A percentile compares a stretch with the other conserved stretches of the same genome.
These are phyloP conservation scores for Phytophthora ohioensis DNA, from an alignment of 352 stramenopile genomes.

Conservation along the genomic window DNA sequence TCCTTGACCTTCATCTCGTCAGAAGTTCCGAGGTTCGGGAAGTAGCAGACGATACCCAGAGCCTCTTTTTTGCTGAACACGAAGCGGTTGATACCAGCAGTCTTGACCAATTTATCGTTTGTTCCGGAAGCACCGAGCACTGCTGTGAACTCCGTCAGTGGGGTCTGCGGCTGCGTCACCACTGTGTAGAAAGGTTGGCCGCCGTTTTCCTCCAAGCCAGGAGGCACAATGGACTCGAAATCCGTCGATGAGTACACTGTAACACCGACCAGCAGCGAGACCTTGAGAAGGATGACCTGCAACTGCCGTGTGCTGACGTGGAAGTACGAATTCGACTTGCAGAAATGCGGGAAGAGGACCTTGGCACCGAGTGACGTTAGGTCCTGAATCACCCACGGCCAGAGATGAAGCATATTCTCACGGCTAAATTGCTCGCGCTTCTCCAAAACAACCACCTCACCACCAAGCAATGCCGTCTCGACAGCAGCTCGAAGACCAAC, in stretches of 20 bases:
- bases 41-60: constrained; percentile 81
- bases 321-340: constrained; percentile 77
- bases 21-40: constrained; percentile 67
- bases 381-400: constrained; percentile 82
- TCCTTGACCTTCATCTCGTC: constrained; percentile 72
- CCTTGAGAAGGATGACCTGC: constrained; percentile 84
- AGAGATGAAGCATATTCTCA: constrained; percentile 85
- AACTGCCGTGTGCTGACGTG: constrained; percentile 82
- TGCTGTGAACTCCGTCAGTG: constrained; percentile 70
- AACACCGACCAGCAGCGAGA: constrained; percentile 71
- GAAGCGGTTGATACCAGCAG: constrained; percentile 73
- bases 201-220: constrained; percentile 56
- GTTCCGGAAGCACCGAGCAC: constrained; percentile 67
- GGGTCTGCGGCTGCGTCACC: constrained; percentile 70
- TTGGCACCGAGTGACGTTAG: constrained; percentile 75
- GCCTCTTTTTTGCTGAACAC: constrained; percentile 73
- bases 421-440: constrained; percentile 79
- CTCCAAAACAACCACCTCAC: constrained; percentile 73
- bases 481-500: constrained; percentile 77
- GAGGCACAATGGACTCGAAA: constrained; percentile 57
- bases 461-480: constrained; percentile 70
- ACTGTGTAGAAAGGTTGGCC: constrained; percentile 66
- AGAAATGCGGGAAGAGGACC: constrained; percentile 76
- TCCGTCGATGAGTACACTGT: constrained; percentile 58
- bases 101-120: constrained; percentile 61